A percentile compares a stretch with the other conserved stretches of the same genome.
These are phyloP conservation scores for Phaeotremella fagi DNA, from an alignment of 768 basidiomycete genomes.

Conservation along the genomic window DNA sequence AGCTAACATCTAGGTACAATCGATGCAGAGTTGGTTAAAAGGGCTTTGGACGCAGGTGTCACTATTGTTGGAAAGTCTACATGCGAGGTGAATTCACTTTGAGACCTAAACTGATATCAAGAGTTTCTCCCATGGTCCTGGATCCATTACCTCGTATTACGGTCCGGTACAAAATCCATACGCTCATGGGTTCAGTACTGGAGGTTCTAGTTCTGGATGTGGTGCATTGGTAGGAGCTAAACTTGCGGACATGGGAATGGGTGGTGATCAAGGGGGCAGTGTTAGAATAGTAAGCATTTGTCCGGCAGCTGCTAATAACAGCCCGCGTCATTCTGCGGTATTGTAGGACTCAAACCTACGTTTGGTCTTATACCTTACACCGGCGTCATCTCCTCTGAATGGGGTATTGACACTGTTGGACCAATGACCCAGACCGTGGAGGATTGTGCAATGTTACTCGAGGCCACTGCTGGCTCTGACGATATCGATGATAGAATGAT, in stretches of 20 bases:
- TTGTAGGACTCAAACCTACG: slow-evolving; percentile 52
- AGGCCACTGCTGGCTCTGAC: slow-evolving; percentile 52
- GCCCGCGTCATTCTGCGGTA: too few relatives aligned
- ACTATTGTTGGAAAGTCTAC: too few relatives aligned
- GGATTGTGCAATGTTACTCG: slow-evolving; percentile 50
- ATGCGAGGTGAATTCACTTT: too few relatives aligned
- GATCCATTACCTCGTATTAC: slow-evolving; percentile 32
- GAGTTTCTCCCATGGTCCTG: background rate
- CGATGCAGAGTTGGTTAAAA: too few relatives aligned
- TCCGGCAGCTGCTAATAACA: too few relatives aligned
- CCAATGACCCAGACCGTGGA: slow-evolving; percentile 47
- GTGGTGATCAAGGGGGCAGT: slow-evolving; percentile 53
- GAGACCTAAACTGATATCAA: too few relatives aligned
- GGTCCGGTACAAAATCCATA: slow-evolving; percentile 51
- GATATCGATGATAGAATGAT: slow-evolving; percentile 52
- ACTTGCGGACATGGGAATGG: slow-evolving; percentile 51
- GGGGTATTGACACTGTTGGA: slow-evolving; percentile 6
- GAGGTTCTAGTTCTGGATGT: slow-evolving; percentile 52
- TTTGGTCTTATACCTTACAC: slow-evolving; percentile 55
- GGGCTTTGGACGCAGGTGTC: too few relatives aligned
- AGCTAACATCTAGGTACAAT: too few relatives aligned
- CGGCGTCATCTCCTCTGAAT: slow-evolving; percentile 38
- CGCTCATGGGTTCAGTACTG: slow-evolving; percentile 50
- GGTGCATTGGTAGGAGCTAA: slow-evolving; percentile 49
- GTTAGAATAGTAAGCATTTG: slow-evolving; percentile 37